Conservation (phyloP, 495 filamentous ascomycete genomes). For the Penicillium dipodomyicola region DNA sequence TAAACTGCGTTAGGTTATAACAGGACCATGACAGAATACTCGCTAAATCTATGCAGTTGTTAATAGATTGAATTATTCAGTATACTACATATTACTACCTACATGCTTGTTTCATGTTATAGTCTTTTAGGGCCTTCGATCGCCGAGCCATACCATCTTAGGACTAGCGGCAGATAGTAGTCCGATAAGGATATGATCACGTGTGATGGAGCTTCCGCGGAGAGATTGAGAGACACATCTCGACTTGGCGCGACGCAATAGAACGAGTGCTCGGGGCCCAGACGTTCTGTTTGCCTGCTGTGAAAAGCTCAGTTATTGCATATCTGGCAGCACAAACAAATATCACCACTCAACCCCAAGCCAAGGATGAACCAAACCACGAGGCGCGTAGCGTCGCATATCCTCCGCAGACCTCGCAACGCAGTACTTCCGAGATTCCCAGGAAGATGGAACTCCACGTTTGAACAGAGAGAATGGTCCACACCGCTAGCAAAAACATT, state of each 20-base stretch:
- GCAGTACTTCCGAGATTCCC: slow-evolving; percentile 13
- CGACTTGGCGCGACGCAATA: background rate
- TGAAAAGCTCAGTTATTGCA: background rate
- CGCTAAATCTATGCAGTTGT: too few relatives aligned
- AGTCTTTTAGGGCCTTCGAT: background rate
- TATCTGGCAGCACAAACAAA: background rate
- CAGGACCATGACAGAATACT: too few relatives aligned
- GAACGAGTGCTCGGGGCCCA: background rate
- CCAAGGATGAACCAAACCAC: slow-evolving; percentile 35
- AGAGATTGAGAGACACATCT: slow-evolving; percentile 18
- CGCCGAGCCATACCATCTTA: background rate
- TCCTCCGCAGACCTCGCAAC: slow-evolving; percentile 28
- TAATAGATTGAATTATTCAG: too few relatives aligned
- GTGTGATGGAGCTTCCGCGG: slow-evolving; percentile 34
- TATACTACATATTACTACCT: too few relatives aligned
- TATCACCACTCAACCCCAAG: background rate
- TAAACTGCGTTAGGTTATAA: too few relatives aligned
- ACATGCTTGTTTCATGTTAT: background rate
- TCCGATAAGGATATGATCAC: slow-evolving; percentile 33
- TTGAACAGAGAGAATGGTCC: slow-evolving; percentile 65
- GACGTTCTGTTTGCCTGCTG: background rate
- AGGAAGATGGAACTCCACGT: slow-evolving; percentile 39
- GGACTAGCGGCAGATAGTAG: background rate
- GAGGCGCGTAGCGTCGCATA: slow-evolving; percentile 35
- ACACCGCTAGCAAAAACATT: slow-evolving; percentile 86